Evolutionary conservation across 2,329 filamentous ascomycete genomes (phyloP), one percentile per base, ranked within the genome.

Genomic region (Alternaria hordeiaustralica): DNA sequence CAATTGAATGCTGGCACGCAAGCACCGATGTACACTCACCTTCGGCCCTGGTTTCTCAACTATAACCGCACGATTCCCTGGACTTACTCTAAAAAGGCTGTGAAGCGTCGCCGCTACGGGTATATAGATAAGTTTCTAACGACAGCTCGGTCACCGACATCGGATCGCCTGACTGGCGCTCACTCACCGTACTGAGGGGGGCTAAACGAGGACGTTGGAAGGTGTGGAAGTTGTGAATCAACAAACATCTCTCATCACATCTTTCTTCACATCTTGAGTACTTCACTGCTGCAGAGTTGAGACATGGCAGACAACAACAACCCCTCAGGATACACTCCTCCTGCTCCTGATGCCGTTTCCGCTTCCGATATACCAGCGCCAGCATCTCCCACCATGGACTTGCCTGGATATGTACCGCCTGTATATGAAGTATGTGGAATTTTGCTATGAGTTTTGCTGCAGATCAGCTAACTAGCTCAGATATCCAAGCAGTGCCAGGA

Each of bases 401-500:
- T 44, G 26, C 21, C 43, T 55, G 58, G 21, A 13, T 53, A 41
- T 18, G 36, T 18, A 41, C 15, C 36, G 36, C 36, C 36, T 41
- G 15, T 12, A 21, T 26, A 23, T 18, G 36, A 41, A 41, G 36
- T 41, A 41, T 41, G 36, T 41, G 36, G 0, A 18, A 41, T 18
- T 41, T 9, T 1, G 11, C 36, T 4, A 1, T 10, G 15, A 18
- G 10, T 4, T 41, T 41, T 41, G 0, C 36, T 41, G 15, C 11
- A 15, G 9, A 18, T 20, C n/a, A 58, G 26, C 50, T 64, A 25
- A 65, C 4, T 4, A n/a, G 11, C 7, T 12, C 20, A 66, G 67
- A 53, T 66, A 13, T 62, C 60, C 4, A 2, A 45, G 2, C 18
- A 53, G 20, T 66, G 62, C 47, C 58, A 59, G 55, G 7, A 30